Conservation (phyloP, 2,329 filamentous ascomycete species). For the Ampelomyces quisqualis region DNA sequence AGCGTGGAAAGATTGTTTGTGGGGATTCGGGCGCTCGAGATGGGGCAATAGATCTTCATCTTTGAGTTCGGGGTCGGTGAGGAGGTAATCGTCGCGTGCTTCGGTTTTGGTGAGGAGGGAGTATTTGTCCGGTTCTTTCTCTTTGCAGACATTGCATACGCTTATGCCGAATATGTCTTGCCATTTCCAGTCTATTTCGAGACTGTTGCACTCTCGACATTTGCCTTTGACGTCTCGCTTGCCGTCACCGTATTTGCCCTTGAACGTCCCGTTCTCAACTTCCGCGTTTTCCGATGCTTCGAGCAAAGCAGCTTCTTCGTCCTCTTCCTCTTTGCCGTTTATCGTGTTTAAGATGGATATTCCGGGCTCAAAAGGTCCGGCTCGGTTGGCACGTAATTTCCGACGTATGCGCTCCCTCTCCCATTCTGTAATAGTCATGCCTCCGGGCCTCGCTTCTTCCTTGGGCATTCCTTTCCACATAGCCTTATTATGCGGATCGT, state of each 20-base stretch:
- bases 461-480: constrained; percentile 49
- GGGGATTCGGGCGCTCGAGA: constrained; percentile 86
- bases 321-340: constrained; percentile 35
- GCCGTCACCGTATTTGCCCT: constrained; percentile 38
- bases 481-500: constrained; percentile 86
- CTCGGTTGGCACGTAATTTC: constrained; percentile 69
- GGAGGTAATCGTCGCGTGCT: constrained; percentile 88
- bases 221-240: constrained; percentile 58
- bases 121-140: constrained; percentile 88
- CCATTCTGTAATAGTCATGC: constrained; percentile 92
- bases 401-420: constrained; percentile 76
- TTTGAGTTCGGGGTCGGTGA: constrained; percentile 92
- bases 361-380: constrained; percentile 84
- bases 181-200: constrained; percentile 96
- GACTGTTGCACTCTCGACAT: constrained; percentile 77
- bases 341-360: constrained; percentile 68
- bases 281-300: constrained; percentile 48
- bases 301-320: constrained; percentile 28
- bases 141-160: constrained; percentile 84
- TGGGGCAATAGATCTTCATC: constrained; percentile 85
- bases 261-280: constrained; percentile 30
- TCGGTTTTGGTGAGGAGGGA: constrained; percentile 95
- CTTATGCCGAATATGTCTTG: constrained; percentile 75
- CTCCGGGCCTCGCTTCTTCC: constrained; percentile 69
- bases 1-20: constrained; percentile 94